A percentile compares a stretch with the other conserved stretches of the same genome.
These are phyloP conservation scores for Pseudonitzschia delicatissima DNA, from an alignment of 108 stramenopile species.

Conservation along the genomic window DNA sequence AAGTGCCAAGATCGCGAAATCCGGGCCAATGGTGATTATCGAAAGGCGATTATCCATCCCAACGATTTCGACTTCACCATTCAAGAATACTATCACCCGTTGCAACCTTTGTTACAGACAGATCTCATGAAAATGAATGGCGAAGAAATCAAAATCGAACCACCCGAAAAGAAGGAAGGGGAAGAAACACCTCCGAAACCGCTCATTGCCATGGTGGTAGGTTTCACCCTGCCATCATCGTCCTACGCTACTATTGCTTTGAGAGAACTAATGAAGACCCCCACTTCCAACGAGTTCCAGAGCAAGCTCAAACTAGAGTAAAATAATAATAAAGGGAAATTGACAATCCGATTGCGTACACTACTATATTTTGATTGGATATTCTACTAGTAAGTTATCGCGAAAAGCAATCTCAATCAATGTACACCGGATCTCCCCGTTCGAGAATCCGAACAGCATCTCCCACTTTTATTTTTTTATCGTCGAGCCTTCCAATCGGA, in stretches of 20 bases:
- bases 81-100: conserved; percentile 63
- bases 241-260: conserved; percentile 89
- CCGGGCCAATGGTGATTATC: conserved; percentile 68
- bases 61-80: conserved; percentile 64
- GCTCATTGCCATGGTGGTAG: conserved; percentile 76
- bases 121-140: conserved; percentile 75
- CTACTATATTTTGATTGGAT: too few species aligned
- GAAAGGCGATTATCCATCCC: conserved; percentile 72
- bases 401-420: conserved; percentile 28
- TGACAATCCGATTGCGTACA: too few species aligned
- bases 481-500: conserved; percentile 11
- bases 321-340: too few species aligned
- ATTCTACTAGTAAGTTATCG: too few species aligned
- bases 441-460: conserved; percentile 57
- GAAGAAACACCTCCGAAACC: too few species aligned
- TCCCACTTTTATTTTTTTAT: conserved; percentile 48
- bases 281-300: conserved; percentile 84
- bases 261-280: conserved; percentile 80
- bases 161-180: conserved; percentile 13
- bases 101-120: conserved; percentile 77
- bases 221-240: conserved; percentile 87
- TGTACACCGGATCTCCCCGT: conserved; percentile 68
- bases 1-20: conserved; percentile 50
- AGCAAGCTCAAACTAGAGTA: conserved; percentile 50
- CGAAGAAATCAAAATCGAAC: conserved; percentile 23